These are phyloP conservation scores for Trichoderma afroharzianum DNA, from an alignment of 2,329 filamentous ascomycete genomes.

Conservation along the genomic window DNA sequence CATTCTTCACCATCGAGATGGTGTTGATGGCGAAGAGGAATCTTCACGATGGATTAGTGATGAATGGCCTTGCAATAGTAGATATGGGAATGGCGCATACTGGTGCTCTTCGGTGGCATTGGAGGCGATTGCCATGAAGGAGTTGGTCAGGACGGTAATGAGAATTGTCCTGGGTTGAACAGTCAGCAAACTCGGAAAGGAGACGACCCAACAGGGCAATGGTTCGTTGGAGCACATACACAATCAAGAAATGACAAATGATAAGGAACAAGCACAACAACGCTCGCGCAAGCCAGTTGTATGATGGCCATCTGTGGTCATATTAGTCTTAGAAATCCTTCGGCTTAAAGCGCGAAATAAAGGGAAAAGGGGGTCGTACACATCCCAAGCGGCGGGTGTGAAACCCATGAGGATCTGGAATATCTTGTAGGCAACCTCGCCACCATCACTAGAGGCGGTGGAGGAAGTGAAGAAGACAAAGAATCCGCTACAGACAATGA, in stretches of 20 bases:
- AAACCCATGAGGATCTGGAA: slow-evolving; percentile 97
- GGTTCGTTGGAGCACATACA: slow-evolving; percentile 44
- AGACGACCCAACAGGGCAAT: neutral
- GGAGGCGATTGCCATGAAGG: slow-evolving; percentile 90
- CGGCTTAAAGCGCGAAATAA: neutral
- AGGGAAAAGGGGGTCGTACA: slow-evolving; percentile 45
- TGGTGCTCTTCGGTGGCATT: slow-evolving; percentile 91
- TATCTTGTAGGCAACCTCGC: slow-evolving; percentile 79
- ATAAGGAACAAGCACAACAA: slow-evolving; percentile 81
- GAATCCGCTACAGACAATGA: slow-evolving; percentile 89
- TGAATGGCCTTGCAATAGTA: neutral
- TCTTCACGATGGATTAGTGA: slow-evolving; percentile 32
- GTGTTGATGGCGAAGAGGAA: slow-evolving; percentile 96
- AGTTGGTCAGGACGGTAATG: slow-evolving; percentile 93
- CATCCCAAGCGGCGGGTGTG: slow-evolving; percentile 89
- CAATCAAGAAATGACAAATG: slow-evolving; percentile 91
- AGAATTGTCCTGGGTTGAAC: slow-evolving; percentile 64
- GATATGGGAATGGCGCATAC: slow-evolving; percentile 33
- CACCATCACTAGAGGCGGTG: slow-evolving; percentile 64
- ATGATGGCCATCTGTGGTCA: slow-evolving; percentile 58
- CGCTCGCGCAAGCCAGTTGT: slow-evolving; percentile 72
- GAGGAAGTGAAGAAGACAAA: slow-evolving; percentile 92
- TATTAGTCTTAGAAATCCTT: neutral
- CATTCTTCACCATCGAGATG: slow-evolving; percentile 98
- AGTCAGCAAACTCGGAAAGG: neutral